Conservation (phyloP, 257 asterid genomes). For the Nicotiana knightiana region DNA sequence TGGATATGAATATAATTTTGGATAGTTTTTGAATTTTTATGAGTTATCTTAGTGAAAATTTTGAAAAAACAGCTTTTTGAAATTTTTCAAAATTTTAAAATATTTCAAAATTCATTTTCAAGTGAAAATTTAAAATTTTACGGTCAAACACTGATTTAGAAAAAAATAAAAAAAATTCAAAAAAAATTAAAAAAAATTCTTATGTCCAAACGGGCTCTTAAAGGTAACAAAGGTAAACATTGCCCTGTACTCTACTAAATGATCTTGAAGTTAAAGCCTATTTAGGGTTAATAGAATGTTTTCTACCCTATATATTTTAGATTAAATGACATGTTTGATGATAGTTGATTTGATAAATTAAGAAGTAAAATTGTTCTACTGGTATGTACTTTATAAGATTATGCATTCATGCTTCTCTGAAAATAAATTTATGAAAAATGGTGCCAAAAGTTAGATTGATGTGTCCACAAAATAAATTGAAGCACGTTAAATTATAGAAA, state of each 20-base stretch:
- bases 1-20: too few species aligned
- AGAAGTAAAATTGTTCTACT: background rate
- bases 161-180: too few species aligned
- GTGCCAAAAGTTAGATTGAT: background rate
- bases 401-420: background rate
- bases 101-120: too few species aligned
- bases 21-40: too few species aligned
- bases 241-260: background rate
- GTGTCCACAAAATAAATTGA: background rate
- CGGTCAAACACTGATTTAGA: too few species aligned
- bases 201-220: too few species aligned
- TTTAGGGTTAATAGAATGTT: background rate
- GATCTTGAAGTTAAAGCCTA: background rate
- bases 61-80: too few species aligned
- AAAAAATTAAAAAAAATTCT: too few species aligned
- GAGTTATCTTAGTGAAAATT: too few species aligned
- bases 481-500: too few species aligned
- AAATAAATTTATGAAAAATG: background rate
- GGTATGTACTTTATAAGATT: background rate
- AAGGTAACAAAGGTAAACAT: background rate
- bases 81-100: too few species aligned
- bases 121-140: too few species aligned
- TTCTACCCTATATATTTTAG: background rate
- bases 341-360: background rate
- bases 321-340: background rate